Evolutionary conservation across 2,329 filamentous ascomycete species (phyloP).

Genomic region (Cadophora sp.): DNA sequence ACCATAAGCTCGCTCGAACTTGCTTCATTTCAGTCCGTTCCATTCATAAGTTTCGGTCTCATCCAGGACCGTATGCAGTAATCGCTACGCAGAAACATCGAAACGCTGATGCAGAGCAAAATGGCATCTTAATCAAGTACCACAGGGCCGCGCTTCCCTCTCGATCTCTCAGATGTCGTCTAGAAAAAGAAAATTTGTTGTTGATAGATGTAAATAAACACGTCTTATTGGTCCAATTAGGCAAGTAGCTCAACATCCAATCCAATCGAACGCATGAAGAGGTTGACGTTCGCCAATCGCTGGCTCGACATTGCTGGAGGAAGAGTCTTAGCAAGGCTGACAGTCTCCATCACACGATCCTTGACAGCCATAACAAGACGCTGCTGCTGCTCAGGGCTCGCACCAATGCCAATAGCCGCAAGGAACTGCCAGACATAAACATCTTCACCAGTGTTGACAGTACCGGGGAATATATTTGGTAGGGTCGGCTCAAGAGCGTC

Average conservation of each 20-base stretch:
- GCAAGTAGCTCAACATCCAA: constrained; percentile 81
- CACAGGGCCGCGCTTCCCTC: constrained; percentile 28
- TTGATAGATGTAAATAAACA: constrained; percentile 34
- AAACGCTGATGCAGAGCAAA: constrained; percentile 34
- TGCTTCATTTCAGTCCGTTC: constrained; percentile 17
- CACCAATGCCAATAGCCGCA: constrained; percentile 91
- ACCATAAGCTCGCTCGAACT: not conserved
- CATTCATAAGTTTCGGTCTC: constrained; percentile 29
- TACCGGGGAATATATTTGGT: constrained; percentile 86
- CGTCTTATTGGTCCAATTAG: constrained; percentile 32
- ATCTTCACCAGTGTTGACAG: constrained; percentile 89
- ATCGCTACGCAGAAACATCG: constrained; percentile 37
- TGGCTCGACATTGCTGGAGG: constrained; percentile 85
- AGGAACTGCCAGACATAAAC: constrained; percentile 99
- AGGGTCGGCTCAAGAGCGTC: constrained; percentile 84
- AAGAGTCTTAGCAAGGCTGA: constrained; percentile 85
- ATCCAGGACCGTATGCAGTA: constrained; percentile 26
- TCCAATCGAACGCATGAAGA: constrained; percentile 99
- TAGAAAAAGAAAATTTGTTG: constrained; percentile 35
- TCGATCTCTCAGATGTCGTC: constrained; percentile 29
- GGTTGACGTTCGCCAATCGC: constrained; percentile 88
- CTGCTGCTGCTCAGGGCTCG: constrained; percentile 93
- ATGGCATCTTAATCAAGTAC: constrained; percentile 34
- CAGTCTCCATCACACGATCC: constrained; percentile 96
- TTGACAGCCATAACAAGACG: constrained; percentile 94